Conservation (phyloP, 2,329 filamentous ascomycete genomes). For the Boeremia lycopersici region DNA sequence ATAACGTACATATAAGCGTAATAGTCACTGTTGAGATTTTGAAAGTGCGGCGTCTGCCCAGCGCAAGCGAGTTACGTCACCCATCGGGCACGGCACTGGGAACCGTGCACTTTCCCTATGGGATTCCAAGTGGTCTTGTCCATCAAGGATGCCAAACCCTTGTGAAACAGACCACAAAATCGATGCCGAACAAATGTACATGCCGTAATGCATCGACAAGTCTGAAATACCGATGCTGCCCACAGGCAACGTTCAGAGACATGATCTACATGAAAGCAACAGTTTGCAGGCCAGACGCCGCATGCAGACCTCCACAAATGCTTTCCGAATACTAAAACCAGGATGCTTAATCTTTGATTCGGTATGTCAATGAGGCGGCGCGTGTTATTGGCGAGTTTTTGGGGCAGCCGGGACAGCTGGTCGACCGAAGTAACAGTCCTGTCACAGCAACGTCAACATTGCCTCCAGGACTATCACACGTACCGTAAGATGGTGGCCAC, state of each 20-base stretch:
- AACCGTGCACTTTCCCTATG: too few species aligned
- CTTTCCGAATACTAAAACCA: background rate
- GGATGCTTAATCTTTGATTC: background rate
- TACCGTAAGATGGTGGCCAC: background rate
- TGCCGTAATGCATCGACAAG: background rate
- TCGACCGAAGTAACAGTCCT: background rate
- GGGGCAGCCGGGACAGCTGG: background rate
- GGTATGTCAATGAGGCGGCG: background rate
- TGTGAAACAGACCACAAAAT: too few species aligned
- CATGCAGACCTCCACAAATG: background rate
- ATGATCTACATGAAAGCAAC: constrained; percentile 1
- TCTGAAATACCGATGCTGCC: background rate
- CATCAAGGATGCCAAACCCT: too few species aligned
- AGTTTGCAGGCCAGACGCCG: background rate
- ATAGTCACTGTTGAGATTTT: background rate
- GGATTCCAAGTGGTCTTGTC: too few species aligned
- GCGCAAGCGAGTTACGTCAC: background rate
- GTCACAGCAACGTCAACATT: background rate
- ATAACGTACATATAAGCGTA: background rate
- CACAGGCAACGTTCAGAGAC: background rate
- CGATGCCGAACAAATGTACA: background rate
- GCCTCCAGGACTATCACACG: background rate
- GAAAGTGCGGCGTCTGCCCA: background rate
- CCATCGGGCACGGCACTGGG: background rate
- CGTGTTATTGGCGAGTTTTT: background rate